Percentiles rank a stretch among this genome's conserved stretches.
Evolutionary conservation across 2,329 filamentous ascomycete species (phyloP).

Genomic region (Trichoderma guizhouense): DNA sequence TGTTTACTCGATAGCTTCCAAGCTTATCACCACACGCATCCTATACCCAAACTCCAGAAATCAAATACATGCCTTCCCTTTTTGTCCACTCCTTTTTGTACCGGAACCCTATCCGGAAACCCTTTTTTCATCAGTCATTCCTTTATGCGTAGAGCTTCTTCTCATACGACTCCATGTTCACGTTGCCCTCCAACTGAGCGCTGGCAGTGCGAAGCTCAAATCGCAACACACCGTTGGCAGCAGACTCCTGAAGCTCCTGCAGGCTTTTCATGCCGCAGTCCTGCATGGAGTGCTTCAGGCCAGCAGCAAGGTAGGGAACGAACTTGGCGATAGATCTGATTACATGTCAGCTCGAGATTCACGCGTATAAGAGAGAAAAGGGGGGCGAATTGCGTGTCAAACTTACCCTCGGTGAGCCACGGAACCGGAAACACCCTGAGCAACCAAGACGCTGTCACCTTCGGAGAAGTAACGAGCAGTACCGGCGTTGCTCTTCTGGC

Average conservation of each 20-base stretch:
- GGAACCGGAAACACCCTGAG: conserved; percentile 89
- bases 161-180: conserved; percentile 98
- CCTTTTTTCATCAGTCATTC: conserved; percentile 23
- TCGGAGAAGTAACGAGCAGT: conserved; percentile 98
- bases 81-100: background rate
- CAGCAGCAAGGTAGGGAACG: conserved; percentile 89
- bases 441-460: conserved; percentile 89
- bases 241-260: conserved; percentile 69
- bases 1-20: conserved; percentile 16
- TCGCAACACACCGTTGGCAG: conserved; percentile 70
- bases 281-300: conserved; percentile 95
- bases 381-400: background rate
- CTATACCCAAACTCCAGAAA: conserved; percentile 21
- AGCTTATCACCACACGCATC: conserved; percentile 3
- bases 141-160: conserved; percentile 95
- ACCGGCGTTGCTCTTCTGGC: conserved; percentile 82
- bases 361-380: background rate
- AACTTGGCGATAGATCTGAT: conserved; percentile 85
- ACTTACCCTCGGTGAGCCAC: conserved; percentile 70
- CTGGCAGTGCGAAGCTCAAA: conserved; percentile 94
- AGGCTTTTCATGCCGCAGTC: conserved; percentile 87
- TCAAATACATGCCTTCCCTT: background rate
- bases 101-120: conserved; percentile 12
- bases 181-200: conserved; percentile 92
- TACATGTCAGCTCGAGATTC: conserved; percentile 30